Evolutionary conservation across 139 green algal genomes (phyloP).

Genomic region (Micractinium sp.): DNA sequence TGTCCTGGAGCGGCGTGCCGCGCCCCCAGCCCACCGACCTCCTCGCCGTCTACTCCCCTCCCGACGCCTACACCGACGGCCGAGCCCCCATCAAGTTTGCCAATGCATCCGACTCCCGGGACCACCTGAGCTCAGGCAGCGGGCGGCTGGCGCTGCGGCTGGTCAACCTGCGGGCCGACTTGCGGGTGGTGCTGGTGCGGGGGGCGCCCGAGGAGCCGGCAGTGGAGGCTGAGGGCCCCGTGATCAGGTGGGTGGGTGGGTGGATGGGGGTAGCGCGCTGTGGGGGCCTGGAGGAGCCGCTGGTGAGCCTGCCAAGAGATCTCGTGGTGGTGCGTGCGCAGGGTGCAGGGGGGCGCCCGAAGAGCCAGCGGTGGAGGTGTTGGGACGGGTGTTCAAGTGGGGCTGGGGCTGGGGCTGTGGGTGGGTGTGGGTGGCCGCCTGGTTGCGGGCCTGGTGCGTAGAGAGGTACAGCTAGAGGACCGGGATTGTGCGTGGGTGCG

Average conservation of each 20-base stretch:
- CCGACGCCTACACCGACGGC: constrained; percentile 7
- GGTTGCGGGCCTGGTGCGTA: no score
- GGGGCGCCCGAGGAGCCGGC: constrained; percentile 44
- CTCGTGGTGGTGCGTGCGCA: no score
- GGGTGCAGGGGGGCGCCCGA: no score
- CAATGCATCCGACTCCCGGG: not conserved
- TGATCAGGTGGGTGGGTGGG: not conserved
- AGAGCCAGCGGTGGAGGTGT: no score
- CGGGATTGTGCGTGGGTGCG: no score
- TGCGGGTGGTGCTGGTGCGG: constrained; percentile 61
- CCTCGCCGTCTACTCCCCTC: constrained; percentile 7
- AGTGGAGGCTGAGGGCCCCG: constrained; percentile 39
- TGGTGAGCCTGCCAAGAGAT: no score
- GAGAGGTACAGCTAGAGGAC: no score
- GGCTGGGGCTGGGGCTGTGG: no score
- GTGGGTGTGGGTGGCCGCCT: no score
- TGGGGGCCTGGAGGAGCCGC: no score
- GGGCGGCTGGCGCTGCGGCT: constrained; percentile 50
- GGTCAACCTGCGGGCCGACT: constrained; percentile 60
- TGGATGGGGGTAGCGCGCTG: no score
- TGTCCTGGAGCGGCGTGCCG: not conserved
- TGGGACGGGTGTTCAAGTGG: no score
- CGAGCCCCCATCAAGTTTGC: constrained; percentile 21
- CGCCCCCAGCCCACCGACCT: not conserved
- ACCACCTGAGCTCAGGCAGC: not conserved